Evolutionary conservation across 2,329 filamentous ascomycete species (phyloP), one percentile per base, ranked within the genome.

Genomic region (Hirsutella thompsonii): DNA sequence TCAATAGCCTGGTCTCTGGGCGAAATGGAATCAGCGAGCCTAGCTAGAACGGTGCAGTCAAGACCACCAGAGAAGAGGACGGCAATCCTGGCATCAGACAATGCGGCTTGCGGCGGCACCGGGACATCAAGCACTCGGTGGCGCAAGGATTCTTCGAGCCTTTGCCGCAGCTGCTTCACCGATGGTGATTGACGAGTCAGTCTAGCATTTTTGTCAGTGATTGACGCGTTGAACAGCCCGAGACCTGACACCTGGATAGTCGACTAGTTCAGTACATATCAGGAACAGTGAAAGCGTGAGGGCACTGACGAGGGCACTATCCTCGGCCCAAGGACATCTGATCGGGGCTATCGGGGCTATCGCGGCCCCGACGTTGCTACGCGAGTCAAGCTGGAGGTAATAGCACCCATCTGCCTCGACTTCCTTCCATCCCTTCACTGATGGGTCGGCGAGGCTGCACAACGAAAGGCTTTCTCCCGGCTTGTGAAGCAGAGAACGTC

Each of bases 21-120:
- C 2, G 96, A 57, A 2, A 93, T 61, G 11, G 94, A 82, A 55
- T 94, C 84, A 10, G 75, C 69, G 20, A 96, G 62, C 35, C 88
- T 76, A 19, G 90, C 90, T 38, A 98, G 68, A 1, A 95, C 69
- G 0, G 89, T 90, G 56, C 92, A 96, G 58, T 98, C 92, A 6
- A 98, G 72, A 0, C 92, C 92, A 2, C 92, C 92, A 0, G 92
- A 98, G 58, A 96, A 98, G 0, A 98, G 67, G 1, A 98, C 69
- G 1, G 87, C 88, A 13, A 94, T 60, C 41, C 72, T 72, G 16
- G 73, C 67, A 47, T 70, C 63, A 9, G 47, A 51, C 8, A 48
- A 38, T 1, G 47, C 48, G 5, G 53, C 58, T 34, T 45, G 50
- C 10, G 70, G 74, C 1, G 75, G 76, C 36, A 67, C 53, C 0